Evolutionary conservation across 495 filamentous ascomycete genomes (phyloP).

Genomic region (Aspergillus hancockii): DNA sequence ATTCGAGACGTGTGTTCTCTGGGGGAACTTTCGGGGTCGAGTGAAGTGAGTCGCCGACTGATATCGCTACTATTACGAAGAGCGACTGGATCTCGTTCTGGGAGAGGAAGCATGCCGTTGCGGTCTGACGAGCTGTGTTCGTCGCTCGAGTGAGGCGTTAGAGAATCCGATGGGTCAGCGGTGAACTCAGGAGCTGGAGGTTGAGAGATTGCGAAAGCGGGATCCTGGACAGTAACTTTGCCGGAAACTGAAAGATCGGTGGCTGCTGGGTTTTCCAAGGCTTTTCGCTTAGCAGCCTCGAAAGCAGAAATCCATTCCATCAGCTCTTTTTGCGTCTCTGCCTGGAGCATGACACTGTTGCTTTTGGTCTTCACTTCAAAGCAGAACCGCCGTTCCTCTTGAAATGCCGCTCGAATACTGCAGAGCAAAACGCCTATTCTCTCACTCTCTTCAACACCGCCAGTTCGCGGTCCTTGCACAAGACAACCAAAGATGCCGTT

Average conservation of each 20-base stretch:
- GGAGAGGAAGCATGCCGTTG: constrained; percentile 64
- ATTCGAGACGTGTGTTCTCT: constrained; percentile 75
- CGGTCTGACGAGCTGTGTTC: constrained; percentile 58
- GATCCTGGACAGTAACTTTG: constrained; percentile 61
- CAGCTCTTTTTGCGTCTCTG: constrained; percentile 86
- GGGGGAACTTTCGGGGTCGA: constrained; percentile 59
- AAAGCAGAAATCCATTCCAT: constrained; percentile 92
- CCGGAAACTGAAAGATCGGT: constrained; percentile 59
- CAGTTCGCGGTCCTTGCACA: constrained; percentile 78
- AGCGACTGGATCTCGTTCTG: constrained; percentile 57
- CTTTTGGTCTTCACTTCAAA: constrained; percentile 99
- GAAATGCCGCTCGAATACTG: constrained; percentile 83
- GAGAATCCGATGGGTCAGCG: constrained; percentile 68
- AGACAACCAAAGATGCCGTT: constrained; percentile 96
- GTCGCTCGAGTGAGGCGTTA: constrained; percentile 60
- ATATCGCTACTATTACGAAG: constrained; percentile 75
- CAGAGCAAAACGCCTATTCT: constrained; percentile 94
- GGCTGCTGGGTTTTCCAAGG: constrained; percentile 74
- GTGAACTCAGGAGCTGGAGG: constrained; percentile 87
- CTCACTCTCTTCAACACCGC: constrained; percentile 91
- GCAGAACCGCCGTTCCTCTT: constrained; percentile 93
- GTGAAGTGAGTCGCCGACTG: constrained; percentile 46
- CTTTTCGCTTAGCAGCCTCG: constrained; percentile 88
- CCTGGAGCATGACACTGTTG: constrained; percentile 83
- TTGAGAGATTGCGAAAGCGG: constrained; percentile 89